A percentile compares a stretch with the other conserved stretches of the same genome.
These are phyloP conservation scores for Dendrobium chrysotoxum DNA, from an alignment of 106 monocot genomes.

Conservation along the genomic window DNA sequence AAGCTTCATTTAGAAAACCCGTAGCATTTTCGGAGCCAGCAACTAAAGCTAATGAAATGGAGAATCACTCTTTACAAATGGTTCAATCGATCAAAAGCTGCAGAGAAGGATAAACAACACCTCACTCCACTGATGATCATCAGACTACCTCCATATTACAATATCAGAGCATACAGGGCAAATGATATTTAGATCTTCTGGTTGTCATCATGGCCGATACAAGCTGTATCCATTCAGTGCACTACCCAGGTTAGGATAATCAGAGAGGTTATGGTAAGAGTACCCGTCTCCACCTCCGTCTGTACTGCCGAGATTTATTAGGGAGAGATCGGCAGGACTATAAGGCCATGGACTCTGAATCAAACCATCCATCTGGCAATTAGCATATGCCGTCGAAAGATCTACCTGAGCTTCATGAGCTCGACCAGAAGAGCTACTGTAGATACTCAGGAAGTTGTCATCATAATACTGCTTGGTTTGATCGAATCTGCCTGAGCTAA, in stretches of 20 bases:
- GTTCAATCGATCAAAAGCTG: neutral
- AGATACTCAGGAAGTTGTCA: constrained; percentile 18
- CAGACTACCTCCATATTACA: neutral
- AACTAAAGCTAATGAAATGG: neutral
- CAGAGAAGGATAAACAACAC: too few species aligned
- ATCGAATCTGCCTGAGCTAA: constrained; percentile 17
- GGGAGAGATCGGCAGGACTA: constrained; percentile 20
- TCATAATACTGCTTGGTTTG: constrained; percentile 35
- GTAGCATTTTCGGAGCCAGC: neutral
- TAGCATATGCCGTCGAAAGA: constrained; percentile 27
- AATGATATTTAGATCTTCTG: neutral
- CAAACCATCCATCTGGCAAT: constrained; percentile 38
- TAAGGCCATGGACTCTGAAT: constrained; percentile 44
- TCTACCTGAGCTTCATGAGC: constrained; percentile 18
- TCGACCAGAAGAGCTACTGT: constrained; percentile 18
- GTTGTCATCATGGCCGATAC: constrained; percentile 27
- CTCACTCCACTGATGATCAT: neutral
- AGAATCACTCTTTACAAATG: constrained; percentile 8
- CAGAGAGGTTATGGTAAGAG: constrained; percentile 20
- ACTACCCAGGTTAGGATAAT: constrained; percentile 21
- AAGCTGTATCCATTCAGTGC: constrained; percentile 39
- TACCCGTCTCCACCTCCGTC: constrained; percentile 31
- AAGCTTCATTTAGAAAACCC: neutral
- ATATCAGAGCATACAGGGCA: neutral
- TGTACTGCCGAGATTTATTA: constrained; percentile 18